These are phyloP conservation scores for Choiromyces venosus DNA, from an alignment of 495 filamentous ascomycete species.

Conservation along the genomic window DNA sequence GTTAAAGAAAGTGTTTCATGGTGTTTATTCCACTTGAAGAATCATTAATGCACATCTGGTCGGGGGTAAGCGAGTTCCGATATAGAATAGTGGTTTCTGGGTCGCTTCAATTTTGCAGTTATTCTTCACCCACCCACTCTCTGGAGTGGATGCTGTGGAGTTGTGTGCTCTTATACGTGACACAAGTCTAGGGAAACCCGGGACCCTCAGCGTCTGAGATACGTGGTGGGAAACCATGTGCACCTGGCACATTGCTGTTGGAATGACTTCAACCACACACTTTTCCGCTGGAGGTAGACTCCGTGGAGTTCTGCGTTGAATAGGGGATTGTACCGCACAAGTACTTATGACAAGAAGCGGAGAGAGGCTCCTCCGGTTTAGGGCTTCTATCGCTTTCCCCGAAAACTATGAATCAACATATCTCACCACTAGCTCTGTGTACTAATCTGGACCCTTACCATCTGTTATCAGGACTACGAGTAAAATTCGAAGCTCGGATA, in stretches of 20 bases:
- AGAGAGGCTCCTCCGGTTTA: background rate
- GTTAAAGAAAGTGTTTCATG: background rate
- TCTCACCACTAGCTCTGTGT: background rate
- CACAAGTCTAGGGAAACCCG: background rate
- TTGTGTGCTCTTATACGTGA: background rate
- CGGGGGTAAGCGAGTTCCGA: background rate
- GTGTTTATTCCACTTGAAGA: background rate
- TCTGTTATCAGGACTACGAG: background rate
- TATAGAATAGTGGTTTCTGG: background rate
- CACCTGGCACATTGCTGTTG: background rate
- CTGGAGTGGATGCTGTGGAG: background rate
- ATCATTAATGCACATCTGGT: background rate
- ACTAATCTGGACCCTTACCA: background rate
- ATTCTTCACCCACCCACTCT: background rate
- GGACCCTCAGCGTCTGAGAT: background rate
- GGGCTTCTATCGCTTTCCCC: background rate
- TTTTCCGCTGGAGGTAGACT: background rate
- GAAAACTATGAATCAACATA: background rate
- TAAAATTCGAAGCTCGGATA: background rate
- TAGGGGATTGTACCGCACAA: background rate
- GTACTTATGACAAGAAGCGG: background rate
- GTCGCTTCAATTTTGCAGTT: background rate
- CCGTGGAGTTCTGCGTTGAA: background rate
- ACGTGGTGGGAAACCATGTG: background rate
- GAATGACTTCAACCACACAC: background rate